Base-by-base conservation (phyloP, 345 rosid genomes). In the Eucalyptus pauciflora region DNA sequence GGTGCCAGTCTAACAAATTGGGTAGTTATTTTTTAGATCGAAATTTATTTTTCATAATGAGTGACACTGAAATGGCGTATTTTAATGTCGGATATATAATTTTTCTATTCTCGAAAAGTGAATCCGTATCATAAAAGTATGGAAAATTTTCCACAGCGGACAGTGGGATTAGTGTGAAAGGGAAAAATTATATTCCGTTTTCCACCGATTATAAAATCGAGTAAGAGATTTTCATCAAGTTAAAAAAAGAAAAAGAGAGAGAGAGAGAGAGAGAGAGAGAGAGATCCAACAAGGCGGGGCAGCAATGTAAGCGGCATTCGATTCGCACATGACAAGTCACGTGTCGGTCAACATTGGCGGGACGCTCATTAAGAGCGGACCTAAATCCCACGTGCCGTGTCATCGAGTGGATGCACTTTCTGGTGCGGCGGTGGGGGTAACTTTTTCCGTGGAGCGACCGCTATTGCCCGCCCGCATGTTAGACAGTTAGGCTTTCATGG, bases 1-100 rank as follows among this genome's bases (percentile, higher is more conserved):
- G n/a, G n/a, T n/a, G n/a, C n/a, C n/a, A n/a, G n/a, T n/a, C n/a
- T n/a, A n/a, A n/a, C n/a, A n/a, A n/a, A n/a, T n/a, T n/a, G n/a
- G n/a, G n/a, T n/a, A n/a, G n/a, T 20, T 76, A 31, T 3, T 18
- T 71, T 71, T 33, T 5, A 20, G 46, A 18, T 76, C 8, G 24
- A 37, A 76, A 20, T 37, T 18, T 76, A 20, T 20, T 37, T 37
- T 10, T 18, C 7, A 33, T 0, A 2, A 2, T 37, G 1, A 37
- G 3, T 1, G 0, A 18, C 1, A 8, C 4, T 0, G 4, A 13
- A 71, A 52, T 1, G 56, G 0, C 4, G 4, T 13, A 15, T 31
- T n/a, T 64, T 20, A 24, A 71, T 0, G 5, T 37, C 5, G 5
- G 24, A 1, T 3, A 6, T 0, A 71, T 0, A 5, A 33, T 1